Evolutionary conservation across 2,329 filamentous ascomycete species (phyloP).

Genomic region (Phyllosticta ampelicida): DNA sequence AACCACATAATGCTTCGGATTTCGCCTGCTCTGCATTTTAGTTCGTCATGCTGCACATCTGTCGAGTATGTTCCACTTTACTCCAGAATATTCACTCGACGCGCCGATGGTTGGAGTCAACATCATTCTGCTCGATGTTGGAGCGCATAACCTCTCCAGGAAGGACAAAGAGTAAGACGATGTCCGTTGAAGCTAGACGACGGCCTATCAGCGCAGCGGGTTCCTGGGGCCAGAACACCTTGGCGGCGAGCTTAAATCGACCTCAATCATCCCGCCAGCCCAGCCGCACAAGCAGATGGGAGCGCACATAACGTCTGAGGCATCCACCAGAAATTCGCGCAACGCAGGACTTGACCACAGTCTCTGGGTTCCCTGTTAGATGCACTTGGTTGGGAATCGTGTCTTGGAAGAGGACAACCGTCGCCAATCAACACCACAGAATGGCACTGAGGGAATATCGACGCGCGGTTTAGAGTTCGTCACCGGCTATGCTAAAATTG

Average conservation of each 20-base stretch:
- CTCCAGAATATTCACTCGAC: neutral
- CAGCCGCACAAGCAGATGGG: neutral
- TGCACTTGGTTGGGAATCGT: neutral
- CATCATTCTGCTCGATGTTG: neutral
- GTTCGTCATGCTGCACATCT: neutral
- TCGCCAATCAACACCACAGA: neutral
- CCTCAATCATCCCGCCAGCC: neutral
- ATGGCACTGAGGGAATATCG: neutral
- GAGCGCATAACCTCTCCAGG: neutral
- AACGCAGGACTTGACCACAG: neutral
- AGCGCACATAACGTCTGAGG: neutral
- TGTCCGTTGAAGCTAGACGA: neutral
- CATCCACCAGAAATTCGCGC: neutral
- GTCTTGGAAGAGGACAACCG: neutral
- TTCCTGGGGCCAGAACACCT: neutral
- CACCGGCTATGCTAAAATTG: neutral
- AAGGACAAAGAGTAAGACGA: neutral
- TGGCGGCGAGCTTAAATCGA: neutral
- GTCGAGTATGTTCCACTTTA: neutral
- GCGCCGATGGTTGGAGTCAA: neutral
- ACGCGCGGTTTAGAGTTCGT: neutral
- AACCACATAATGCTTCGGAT: neutral
- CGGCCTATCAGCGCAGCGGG: neutral
- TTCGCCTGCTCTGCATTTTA: neutral
- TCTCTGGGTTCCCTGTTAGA: neutral